Evolutionary conservation across 2,329 filamentous ascomycete species (phyloP), one percentile per base, ranked within the genome.

Genomic region (Trichoderma polysporum): DNA sequence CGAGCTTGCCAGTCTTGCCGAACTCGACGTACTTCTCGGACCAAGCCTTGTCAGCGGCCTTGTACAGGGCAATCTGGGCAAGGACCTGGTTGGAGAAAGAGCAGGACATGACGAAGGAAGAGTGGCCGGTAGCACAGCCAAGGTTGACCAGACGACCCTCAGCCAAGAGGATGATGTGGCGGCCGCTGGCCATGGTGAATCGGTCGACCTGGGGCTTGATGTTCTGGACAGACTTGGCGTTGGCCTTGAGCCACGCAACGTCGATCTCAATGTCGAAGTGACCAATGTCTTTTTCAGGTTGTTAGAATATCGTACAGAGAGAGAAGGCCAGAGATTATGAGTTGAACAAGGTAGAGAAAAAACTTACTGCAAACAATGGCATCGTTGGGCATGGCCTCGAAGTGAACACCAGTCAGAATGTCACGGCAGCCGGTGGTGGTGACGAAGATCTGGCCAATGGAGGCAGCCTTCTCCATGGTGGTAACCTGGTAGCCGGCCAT

Each of bases 21-120:
- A 97, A 99, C 85, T 97, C 95, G 76, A 94, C 84, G 85, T 97
- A 97, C 88, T 97, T 97, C 84, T 92, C 85, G 83, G 90, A 88
- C 81, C 97, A 99, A 67, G 85, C 90, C 79, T 87, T 88, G 80
- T 98, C 94, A 76, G 90, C 86, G 77, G 89, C 90, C 91, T 98
- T 98, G 91, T 84, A 99, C 78, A 99, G 86, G 86, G 97, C 91
- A 85, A 99, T 98, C 87, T 99, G 95, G 74, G 95, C 95, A 81
- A 99, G 92, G 76, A 98, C 95, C 88, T 99, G 95, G 91, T 99
- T 99, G 88, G 94, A 97, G 91, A 99, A 99, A 72, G 94, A 98
- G 91, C 95, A 99, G 76, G 94, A 97, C 95, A 99, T 98, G 74
- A 99, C 95, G 83, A 99, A 99, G 62, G 94, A 98, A 74, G 94